Evolutionary conservation across 2,329 filamentous ascomycete genomes (phyloP), one percentile per base, ranked within the genome.

Genomic region (Ciborinia camelliae): DNA sequence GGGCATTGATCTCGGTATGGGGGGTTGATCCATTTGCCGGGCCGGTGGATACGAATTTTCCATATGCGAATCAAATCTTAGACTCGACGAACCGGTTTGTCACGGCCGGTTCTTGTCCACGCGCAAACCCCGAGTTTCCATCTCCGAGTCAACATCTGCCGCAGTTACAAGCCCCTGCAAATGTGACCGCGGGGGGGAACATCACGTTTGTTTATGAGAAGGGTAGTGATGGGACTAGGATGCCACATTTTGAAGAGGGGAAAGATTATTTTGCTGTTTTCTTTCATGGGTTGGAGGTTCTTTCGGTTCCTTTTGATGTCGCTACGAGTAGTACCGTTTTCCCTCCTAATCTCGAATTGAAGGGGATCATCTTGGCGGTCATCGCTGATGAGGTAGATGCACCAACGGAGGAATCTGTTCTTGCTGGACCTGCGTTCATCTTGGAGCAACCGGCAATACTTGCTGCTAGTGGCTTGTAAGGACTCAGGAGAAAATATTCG

Each of bases 1-100:
- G 79, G 79, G 73, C 75, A 2, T 66, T 81, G 47, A 76, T 80
- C 54, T 77, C 79, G 39, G 75, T 79, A 35, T 79, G 77, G 73
- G 74, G 76, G 23, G 64, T 64, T 1, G 74, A 76, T 52, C 78
- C 79, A 0, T 80, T 81, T 64, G 75, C 68, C 6, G 79, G 79
- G 2, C 77, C 79, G 0, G 60, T 72, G 3, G 79, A 80, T 67
- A 80, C 79, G 4, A 71, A 75, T 3, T 80, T 75, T 68, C 77
- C 77, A 3, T 79, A 79, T 64, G 76, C 77, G n/a, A 78, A 78
- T 66, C 70, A 79, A 69, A 76, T 80, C 47, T 70, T 79, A 35
- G 75, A 77, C 52, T 73, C 71, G 6, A 79, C 77, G 10, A 76
- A 74, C 51, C 64, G 66, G 23, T 76, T 73, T 62, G 65, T 76